Evolutionary conservation across 129 eudicot genomes (phyloP), one percentile per base, ranked within the genome.

Genomic region (Rutidosis leptorrhynchoides): DNA sequence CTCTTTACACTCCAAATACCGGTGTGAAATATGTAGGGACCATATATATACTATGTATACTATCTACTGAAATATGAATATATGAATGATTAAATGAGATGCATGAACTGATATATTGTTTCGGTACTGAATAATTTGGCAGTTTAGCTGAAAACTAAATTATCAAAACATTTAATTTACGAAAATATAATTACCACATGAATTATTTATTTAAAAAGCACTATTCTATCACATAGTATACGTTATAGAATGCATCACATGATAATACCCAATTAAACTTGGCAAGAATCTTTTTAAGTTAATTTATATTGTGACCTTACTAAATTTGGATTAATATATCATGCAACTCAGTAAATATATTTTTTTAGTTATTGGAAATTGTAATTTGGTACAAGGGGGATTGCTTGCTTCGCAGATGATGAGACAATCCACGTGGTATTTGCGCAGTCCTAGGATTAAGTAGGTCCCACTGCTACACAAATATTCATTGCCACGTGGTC

Each of bases 391-490:
- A 10, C 61, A 74, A 48, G 78, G 73, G 78, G 73, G 73, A 69
- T 51, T 74, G 61, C 73, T 72, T 35, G 26, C 69, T 24, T 49
- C 32, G 40, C 40, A 6, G 35, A 60, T 54, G 57, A 74, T 27
- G 65, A 66, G 68, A 66, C 79, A 58, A 66, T 67, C 68, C 79
- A 74, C 79, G 63, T 74, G 73, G 62, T 67, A n/a, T 24, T 58
- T 30, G 60, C 73, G 62, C 7, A 58, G 1, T 67, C 68, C 68
- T 66, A 74, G 73, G 79, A 46, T 29, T 58, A 45, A 23, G 54
- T 59, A 6, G 20, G 48, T 4, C 59, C 64, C 26, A 20, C 30
- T 2, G 10, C 65, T 55, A 62, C 62, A 66, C 33, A 37, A 5
- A 29, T 20, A 45, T 65, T 74, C 52, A 74, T 45, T 16, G 62